phyloP scores from a whole-genome alignment of 805 yeast species.

The Grigorovia transvaalensis region DNA sequence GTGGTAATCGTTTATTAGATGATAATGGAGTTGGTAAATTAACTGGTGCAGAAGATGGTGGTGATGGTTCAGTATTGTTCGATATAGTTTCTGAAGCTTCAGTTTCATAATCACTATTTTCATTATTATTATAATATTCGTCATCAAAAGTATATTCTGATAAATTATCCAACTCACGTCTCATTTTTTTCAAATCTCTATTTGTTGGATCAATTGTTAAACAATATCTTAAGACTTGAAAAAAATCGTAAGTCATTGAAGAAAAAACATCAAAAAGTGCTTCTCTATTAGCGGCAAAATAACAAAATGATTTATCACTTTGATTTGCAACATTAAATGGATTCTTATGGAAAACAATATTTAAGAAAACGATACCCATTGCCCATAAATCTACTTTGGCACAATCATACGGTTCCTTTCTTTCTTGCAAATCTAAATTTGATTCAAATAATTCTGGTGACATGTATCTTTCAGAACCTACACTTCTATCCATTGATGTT shows the following conservation, averaged over 20 bases:
- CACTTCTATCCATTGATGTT: constrained; percentile 63
- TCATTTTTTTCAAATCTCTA: constrained; percentile 56
- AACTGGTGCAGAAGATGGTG: constrained; percentile 26
- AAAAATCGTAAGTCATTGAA: constrained; percentile 75
- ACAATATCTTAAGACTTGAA: constrained; percentile 67
- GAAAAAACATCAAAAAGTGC: constrained; percentile 87
- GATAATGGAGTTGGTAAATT: constrained; percentile 23
- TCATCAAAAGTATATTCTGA: constrained; percentile 77
- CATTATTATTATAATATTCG: constrained; percentile 36
- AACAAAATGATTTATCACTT: constrained; percentile 71
- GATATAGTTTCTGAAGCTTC: constrained; percentile 10
- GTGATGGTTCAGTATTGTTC: constrained; percentile 8
- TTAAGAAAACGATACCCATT: constrained; percentile 70
- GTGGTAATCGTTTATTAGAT: constrained; percentile 14
- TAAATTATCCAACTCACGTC: constrained; percentile 47
- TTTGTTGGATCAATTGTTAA: constrained; percentile 81
- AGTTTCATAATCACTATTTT: constrained; percentile 26
- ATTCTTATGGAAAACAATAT: constrained; percentile 77
- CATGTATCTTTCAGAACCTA: constrained; percentile 88
- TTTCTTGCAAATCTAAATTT: constrained; percentile 28
- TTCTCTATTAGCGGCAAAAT: constrained; percentile 80
- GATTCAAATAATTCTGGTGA: constrained; percentile 81
- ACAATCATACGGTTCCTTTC: constrained; percentile 57
- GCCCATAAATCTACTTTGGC: constrained; percentile 85
- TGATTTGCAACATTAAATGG: constrained; percentile 78